phyloP scores from a whole-genome alignment of 1,284 basidiomycete species.

The Puccinia coronata region DNA sequence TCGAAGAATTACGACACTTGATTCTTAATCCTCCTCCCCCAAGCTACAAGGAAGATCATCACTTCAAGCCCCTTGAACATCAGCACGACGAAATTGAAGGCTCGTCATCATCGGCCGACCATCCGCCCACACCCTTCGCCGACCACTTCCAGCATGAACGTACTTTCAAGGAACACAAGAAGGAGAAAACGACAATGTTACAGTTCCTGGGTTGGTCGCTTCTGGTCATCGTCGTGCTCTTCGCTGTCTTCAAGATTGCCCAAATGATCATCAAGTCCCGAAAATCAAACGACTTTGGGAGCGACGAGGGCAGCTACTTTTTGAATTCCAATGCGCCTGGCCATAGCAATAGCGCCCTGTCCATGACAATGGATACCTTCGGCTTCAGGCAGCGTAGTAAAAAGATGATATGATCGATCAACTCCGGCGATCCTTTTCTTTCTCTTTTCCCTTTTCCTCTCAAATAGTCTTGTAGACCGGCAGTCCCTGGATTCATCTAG shows the following conservation, averaged over 20 bases:
- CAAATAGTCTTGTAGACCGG: conserved; percentile 13
- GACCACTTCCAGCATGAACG: neutral
- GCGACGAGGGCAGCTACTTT: conserved; percentile 45
- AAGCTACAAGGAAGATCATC: conserved; percentile 18
- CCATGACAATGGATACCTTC: conserved; percentile 35
- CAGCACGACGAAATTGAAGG: conserved; percentile 34
- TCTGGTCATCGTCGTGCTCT: conserved; percentile 2
- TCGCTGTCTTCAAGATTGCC: neutral
- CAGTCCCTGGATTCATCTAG: conserved; percentile 7
- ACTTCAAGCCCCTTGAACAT: conserved; percentile 39
- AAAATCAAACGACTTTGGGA: conserved; percentile 20
- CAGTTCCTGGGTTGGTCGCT: neutral
- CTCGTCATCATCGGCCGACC: conserved; percentile 1
- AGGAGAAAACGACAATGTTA: conserved; percentile 10
- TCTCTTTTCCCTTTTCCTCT: neutral
- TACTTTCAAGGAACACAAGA: neutral
- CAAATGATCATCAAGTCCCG: conserved; percentile 12
- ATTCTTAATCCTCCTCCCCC: conserved; percentile 27
- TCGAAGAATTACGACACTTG: conserved; percentile 41
- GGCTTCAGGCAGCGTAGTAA: conserved; percentile 45
- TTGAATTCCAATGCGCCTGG: conserved; percentile 24
- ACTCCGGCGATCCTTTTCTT: neutral
- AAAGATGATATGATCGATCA: conserved; percentile 39
- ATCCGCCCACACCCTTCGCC: conserved; percentile 6
- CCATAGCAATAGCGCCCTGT: conserved; percentile 7